Conservation (phyloP, 306 rosid species). For the Quillaja saponaria region DNA sequence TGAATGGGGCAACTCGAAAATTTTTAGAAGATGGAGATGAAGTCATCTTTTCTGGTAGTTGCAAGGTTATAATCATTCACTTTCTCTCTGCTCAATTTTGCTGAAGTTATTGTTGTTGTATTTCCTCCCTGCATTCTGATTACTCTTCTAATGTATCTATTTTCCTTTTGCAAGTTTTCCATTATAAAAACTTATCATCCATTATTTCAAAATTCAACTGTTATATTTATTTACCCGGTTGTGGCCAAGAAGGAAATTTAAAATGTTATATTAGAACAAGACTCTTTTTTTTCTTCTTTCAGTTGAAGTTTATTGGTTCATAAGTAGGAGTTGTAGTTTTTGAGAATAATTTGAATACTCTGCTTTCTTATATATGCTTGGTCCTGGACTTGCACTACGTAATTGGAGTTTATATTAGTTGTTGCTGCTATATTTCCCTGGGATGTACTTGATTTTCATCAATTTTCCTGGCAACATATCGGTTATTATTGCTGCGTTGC, state of each 20-base stretch:
- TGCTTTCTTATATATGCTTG: background rate
- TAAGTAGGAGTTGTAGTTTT: too few relatives aligned
- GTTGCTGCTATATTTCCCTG: constrained; percentile 8
- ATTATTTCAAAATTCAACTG: constrained; percentile 1
- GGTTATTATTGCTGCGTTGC: background rate
- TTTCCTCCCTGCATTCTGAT: too few relatives aligned
- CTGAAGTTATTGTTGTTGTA: background rate
- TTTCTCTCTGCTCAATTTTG: constrained; percentile 6
- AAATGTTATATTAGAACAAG: background rate
- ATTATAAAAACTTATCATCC: background rate
- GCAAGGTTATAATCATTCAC: constrained; percentile 60
- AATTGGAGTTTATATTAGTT: background rate
- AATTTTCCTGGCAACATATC: background rate
- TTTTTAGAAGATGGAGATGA: constrained; percentile 98
- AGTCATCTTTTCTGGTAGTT: constrained; percentile 67
- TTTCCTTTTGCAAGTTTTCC: constrained; percentile 3
- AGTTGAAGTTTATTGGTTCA: too few relatives aligned
- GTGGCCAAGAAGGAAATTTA: background rate
- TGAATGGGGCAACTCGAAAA: constrained; percentile 61
- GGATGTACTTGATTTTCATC: background rate
- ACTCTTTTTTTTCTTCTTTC: constrained; percentile 2
- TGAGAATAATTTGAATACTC: too few relatives aligned
- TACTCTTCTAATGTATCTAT: too few relatives aligned
- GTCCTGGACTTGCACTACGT: background rate
- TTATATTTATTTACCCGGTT: constrained; percentile 5